A percentile compares a stretch with the other conserved stretches of the same genome.
These are phyloP conservation scores for Basipetospora chlamydospora DNA, from an alignment of 2,329 filamentous ascomycete genomes.

Conservation along the genomic window DNA sequence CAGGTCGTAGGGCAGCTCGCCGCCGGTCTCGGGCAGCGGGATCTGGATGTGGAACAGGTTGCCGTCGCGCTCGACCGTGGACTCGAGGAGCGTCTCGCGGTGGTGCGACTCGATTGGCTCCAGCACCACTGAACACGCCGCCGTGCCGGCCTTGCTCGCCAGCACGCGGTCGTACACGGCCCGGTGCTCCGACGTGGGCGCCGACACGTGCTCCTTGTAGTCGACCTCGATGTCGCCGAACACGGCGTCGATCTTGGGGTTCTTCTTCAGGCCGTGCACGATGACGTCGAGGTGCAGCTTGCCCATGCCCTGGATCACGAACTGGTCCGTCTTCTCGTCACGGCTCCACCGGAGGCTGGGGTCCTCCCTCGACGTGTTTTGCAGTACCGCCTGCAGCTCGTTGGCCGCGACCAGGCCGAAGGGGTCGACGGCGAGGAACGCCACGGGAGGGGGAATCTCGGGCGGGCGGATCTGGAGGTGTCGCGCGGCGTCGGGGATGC, in stretches of 20 bases:
- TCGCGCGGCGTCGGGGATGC: conserved; percentile 53
- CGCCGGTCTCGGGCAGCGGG: conserved; percentile 1
- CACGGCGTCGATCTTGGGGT: conserved; percentile 72
- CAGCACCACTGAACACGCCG: conserved; percentile 55
- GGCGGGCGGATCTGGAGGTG: conserved; percentile 76
- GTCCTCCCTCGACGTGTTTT: conserved; percentile 74
- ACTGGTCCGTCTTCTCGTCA: conserved; percentile 85
- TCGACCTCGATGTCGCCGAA: conserved; percentile 92
- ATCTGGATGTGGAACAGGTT: conserved; percentile 48
- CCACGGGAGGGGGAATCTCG: conserved; percentile 80
- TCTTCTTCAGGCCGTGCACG: conserved; percentile 70
- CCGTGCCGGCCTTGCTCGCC: conserved; percentile 65
- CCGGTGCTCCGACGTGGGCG: conserved; percentile 38
- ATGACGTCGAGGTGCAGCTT: conserved; percentile 92
- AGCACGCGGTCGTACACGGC: conserved; percentile 64
- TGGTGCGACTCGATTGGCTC: conserved; percentile 39
- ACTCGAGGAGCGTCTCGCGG: conserved; percentile 22
- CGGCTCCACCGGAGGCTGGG: conserved; percentile 75
- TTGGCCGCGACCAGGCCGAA: conserved; percentile 67
- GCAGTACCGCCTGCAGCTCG: conserved; percentile 59
- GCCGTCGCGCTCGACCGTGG: conserved; percentile 44
- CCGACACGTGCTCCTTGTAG: conserved; percentile 70
- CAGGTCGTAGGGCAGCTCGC: conserved; percentile 7
- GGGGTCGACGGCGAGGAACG: conserved; percentile 86
- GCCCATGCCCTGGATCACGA: conserved; percentile 89